Evolutionary conservation across 202 grass and related monocot species (phyloP).

Genomic region (Dendrocalamus latiflorus): DNA sequence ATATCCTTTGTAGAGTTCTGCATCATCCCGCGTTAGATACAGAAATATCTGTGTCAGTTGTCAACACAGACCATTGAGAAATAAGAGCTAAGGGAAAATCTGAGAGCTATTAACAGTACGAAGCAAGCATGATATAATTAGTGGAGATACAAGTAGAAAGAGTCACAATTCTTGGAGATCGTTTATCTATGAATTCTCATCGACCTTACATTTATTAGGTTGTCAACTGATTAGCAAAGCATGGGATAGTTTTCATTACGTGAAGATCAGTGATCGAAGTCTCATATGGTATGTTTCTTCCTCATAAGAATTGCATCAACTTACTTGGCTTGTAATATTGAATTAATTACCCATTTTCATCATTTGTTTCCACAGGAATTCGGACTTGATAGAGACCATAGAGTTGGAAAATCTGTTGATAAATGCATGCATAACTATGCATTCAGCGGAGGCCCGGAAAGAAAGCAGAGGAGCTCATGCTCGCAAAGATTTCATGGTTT

Average conservation of each 20-base stretch:
- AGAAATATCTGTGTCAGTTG: not conserved
- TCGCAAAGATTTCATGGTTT: slow-evolving; percentile 64
- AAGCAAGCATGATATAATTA: not conserved
- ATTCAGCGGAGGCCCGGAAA: slow-evolving; percentile 66
- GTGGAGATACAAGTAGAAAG: not conserved
- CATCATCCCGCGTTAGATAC: too few species aligned
- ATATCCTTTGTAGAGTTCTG: too few species aligned
- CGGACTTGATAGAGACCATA: slow-evolving; percentile 60
- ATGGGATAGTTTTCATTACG: too few species aligned
- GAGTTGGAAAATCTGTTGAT: slow-evolving; percentile 56
- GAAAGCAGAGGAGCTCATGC: too few species aligned
- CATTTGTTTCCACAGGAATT: slow-evolving; percentile 38
- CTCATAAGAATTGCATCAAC: not conserved
- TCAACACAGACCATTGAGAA: not conserved
- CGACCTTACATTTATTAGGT: slow-evolving; percentile 26
- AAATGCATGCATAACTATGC: slow-evolving; percentile 61
- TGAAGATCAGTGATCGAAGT: slow-evolving; percentile 55
- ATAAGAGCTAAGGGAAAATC: not conserved
- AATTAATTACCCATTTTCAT: not conserved
- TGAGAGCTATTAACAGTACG: not conserved
- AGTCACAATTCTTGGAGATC: not conserved
- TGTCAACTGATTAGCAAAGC: slow-evolving; percentile 51
- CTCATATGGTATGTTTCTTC: slow-evolving; percentile 58
- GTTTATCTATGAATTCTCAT: not conserved
- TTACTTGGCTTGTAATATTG: not conserved